phyloP scores from a whole-genome alignment of 1,284 basidiomycete genomes.

The Schizophyllum amplum region DNA sequence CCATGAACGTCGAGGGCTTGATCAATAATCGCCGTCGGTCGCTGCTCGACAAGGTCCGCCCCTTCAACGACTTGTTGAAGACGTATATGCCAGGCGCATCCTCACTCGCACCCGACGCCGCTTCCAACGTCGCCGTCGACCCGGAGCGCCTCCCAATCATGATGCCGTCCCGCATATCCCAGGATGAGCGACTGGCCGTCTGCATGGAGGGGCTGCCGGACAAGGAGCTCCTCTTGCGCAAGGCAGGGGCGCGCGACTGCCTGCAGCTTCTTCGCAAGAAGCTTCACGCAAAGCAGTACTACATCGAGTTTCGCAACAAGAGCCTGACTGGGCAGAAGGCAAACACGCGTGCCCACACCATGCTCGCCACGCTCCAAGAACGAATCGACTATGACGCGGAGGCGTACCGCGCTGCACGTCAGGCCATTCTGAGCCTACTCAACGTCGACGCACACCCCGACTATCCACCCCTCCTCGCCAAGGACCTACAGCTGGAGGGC shows the following conservation, averaged over 20 bases:
- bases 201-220: neutral
- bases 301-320: too few relatives aligned
- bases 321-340: slow-evolving; percentile 8
- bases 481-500: neutral
- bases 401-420: too few relatives aligned
- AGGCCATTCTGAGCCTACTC: too few relatives aligned
- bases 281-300: slow-evolving; percentile 10
- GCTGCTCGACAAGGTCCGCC: slow-evolving; percentile 4
- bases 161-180: neutral
- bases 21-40: slow-evolving; percentile 6
- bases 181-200: neutral
- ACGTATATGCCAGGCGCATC: slow-evolving; percentile 9
- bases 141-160: slow-evolving; percentile 3
- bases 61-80: slow-evolving; percentile 7
- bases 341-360: slow-evolving; percentile 1
- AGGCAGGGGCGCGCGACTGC: too few relatives aligned
- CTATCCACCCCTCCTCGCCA: neutral
- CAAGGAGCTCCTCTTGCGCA: slow-evolving; percentile 5
- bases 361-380: too few relatives aligned
- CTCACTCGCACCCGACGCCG: neutral
- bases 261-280: slow-evolving; percentile 6
- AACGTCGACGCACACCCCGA: neutral
- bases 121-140: neutral
- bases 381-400: too few relatives aligned
- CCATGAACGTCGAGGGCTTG: too few relatives aligned